phyloP scores from a whole-genome alignment of 2,329 filamentous ascomycete genomes.

The Endocalyx cinctus region DNA sequence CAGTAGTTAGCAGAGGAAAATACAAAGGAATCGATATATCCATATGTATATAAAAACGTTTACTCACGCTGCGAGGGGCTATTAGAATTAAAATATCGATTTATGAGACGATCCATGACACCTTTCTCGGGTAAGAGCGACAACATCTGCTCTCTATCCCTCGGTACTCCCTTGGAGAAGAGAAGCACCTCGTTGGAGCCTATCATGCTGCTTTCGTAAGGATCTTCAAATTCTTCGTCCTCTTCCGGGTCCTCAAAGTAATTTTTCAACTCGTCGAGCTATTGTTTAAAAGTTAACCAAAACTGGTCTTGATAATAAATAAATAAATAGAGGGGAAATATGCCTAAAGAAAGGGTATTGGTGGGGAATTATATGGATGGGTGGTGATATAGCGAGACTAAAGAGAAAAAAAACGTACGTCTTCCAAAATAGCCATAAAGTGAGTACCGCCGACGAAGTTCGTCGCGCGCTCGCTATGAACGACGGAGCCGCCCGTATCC shows the following conservation, averaged over 20 bases:
- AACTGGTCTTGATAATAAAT: background rate
- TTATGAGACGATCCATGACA: constrained; percentile 46
- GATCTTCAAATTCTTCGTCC: constrained; percentile 22
- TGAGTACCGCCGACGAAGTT: constrained; percentile 57
- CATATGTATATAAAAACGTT: background rate
- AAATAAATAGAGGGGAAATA: background rate
- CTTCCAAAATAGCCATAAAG: constrained; percentile 56
- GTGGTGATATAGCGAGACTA: too few relatives aligned
- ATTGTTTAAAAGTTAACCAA: constrained; percentile 7
- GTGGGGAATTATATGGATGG: too few relatives aligned
- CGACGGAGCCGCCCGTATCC: constrained; percentile 34
- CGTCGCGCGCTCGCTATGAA: constrained; percentile 37
- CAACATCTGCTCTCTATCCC: constrained; percentile 42
- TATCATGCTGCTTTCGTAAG: constrained; percentile 23
- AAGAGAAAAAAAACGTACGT: constrained; percentile 37
- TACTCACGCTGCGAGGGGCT: constrained; percentile 47
- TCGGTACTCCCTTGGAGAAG: constrained; percentile 32
- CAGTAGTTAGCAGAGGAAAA: constrained; percentile 7
- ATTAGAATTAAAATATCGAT: constrained; percentile 49
- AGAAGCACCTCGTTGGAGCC: constrained; percentile 40
- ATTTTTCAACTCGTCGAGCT: constrained; percentile 56
- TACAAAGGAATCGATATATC: background rate
- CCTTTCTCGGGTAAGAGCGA: constrained; percentile 41
- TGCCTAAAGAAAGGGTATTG: background rate
- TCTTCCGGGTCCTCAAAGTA: constrained; percentile 50